A percentile compares a stretch with the other conserved stretches of the same genome.
Conservation (phyloP, 306 rosid species). For the Citrullus colocynthis region DNA sequence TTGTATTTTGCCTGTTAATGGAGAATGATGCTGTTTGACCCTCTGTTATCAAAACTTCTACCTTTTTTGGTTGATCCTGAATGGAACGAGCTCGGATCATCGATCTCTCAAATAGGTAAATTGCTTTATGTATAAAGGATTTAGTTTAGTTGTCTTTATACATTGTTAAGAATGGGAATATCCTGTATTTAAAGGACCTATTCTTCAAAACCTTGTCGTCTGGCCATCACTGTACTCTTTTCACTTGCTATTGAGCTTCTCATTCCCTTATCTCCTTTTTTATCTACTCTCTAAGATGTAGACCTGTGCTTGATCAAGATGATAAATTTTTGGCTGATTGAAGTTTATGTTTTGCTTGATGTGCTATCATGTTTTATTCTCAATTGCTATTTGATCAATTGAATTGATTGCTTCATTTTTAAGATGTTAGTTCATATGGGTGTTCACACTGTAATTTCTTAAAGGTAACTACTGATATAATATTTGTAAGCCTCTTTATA, state of each 20-base stretch:
- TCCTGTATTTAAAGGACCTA: neutral
- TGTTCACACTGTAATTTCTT: too few species aligned
- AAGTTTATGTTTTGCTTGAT: too few species aligned
- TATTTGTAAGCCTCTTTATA: too few species aligned
- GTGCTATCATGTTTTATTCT: too few species aligned
- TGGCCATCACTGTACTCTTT: too few species aligned
- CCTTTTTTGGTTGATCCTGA: neutral
- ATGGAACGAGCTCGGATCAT: neutral
- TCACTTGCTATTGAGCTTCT: too few species aligned
- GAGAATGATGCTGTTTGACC: neutral
- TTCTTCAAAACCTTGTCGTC: neutral
- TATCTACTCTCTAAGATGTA: neutral
- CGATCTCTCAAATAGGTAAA: neutral
- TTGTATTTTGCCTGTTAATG: neutral
- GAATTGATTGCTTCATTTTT: too few species aligned
- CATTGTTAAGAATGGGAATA: neutral
- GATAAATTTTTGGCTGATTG: neutral
- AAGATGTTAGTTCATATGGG: too few species aligned
- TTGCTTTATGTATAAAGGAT: neutral
- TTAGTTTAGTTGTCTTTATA: neutral
- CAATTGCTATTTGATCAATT: too few species aligned
- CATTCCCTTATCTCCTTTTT: too few species aligned
- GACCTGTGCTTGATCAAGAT: neutral
- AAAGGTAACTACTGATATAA: too few species aligned
- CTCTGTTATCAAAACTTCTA: neutral